Base-by-base conservation (phyloP, 352 stramenopile genomes). In the Pythium coloratum region DNA sequence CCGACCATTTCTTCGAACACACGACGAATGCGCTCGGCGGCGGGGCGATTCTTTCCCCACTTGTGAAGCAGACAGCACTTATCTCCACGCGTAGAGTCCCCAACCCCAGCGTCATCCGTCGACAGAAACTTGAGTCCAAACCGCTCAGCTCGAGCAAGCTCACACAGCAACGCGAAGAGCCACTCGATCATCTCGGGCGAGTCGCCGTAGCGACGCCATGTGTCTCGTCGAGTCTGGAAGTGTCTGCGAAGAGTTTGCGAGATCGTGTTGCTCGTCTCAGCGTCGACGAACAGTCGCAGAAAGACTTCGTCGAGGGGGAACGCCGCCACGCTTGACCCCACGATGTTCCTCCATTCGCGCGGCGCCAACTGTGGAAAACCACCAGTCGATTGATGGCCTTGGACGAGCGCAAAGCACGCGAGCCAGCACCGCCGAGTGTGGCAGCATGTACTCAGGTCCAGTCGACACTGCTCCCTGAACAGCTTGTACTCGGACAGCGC, bases 231-330 rank as follows among this genome's bases (percentile, higher is more conserved):
- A 0, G 33, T 64, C 47, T 81, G 18, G 30, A 91, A 94, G 59
- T 91, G 78, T 34, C 70, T 82, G 9, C 83, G 86, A 34, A 92
- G 76, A 7, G 78, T 79, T 55, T 92, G 86, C 8, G 86, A 92
- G 58, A 91, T 81, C 5, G 84, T 87, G 49, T 86, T 88, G 44
- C 77, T 81, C 2, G 79, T 86, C 57, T 93, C 84, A 0, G 84
- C 79, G 58, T 94, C 86, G 14, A 88, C 72, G 67, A 92, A 93
- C 18, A 94, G 75, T 9, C 86, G 76, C 57, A 94, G 60, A 46
- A 90, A 78, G 9, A 92, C 44, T 20, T 75, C 53, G 33, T 90
- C 80, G 12, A 61, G 61, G 3, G 82, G 82, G 50, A 79, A 86
- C 0, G 54, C 33, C 6, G 75, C 50, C 1, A 93, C 75, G 30